These are phyloP conservation scores for Dothistroma septosporum DNA, from an alignment of 2,329 filamentous ascomycete species.

Conservation along the genomic window DNA sequence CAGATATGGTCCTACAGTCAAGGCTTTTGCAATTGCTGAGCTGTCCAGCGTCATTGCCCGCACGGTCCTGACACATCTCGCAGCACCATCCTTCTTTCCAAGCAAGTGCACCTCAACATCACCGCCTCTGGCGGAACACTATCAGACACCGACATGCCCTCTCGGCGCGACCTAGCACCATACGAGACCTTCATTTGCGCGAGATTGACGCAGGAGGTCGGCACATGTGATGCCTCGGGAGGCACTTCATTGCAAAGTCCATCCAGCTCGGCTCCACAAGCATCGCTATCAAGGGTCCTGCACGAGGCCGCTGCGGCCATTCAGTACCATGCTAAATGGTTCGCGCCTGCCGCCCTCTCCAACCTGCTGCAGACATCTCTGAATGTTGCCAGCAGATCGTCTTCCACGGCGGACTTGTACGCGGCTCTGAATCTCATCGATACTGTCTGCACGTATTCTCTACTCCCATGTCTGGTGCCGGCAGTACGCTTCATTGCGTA, in stretches of 20 bases:
- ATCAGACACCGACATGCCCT: conserved; percentile 6
- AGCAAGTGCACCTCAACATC: conserved; percentile 6
- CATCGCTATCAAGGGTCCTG: conserved; percentile 21
- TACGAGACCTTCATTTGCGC: conserved; percentile 28
- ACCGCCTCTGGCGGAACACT: conserved; percentile 6
- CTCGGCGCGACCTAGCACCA: conserved; percentile 24
- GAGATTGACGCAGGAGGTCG: conserved; percentile 22
- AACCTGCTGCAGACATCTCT: conserved; percentile 24
- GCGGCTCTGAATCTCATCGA: conserved; percentile 30
- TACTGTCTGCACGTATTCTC: conserved; percentile 29
- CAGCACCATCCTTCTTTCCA: conserved; percentile 15
- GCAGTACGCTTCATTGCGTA: conserved; percentile 29
- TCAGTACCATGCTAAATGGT: conserved; percentile 33
- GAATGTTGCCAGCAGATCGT: conserved; percentile 26
- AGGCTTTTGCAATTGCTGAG: background rate
- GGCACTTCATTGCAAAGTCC: conserved; percentile 5
- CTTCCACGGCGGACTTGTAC: conserved; percentile 29
- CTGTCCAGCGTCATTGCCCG: conserved; percentile 1
- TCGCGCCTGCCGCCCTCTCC: conserved; percentile 24
- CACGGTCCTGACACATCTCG: conserved; percentile 4
- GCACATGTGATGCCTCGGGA: conserved; percentile 2
- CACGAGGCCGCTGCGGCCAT: conserved; percentile 25
- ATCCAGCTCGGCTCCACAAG: background rate
- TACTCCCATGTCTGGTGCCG: conserved; percentile 24
- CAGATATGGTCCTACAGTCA: background rate